These are phyloP conservation scores for Hibiscus tridactylites DNA, from an alignment of 345 rosid species.

Conservation along the genomic window DNA sequence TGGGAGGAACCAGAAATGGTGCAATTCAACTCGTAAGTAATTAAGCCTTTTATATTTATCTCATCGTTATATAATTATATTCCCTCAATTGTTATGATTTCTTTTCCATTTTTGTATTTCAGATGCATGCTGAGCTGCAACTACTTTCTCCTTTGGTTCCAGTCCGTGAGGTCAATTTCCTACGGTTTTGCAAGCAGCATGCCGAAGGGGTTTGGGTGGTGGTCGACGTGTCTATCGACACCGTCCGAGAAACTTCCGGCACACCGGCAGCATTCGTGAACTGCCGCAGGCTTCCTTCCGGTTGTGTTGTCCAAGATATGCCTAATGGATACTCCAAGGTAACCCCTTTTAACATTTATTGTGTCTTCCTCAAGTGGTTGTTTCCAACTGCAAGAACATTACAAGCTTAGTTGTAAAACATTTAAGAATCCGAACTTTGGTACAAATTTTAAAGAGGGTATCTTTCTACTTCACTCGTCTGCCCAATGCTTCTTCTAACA, in stretches of 20 bases:
- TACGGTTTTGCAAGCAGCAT: conserved; percentile 87
- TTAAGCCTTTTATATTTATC: background rate
- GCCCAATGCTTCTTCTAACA: conserved; percentile 43
- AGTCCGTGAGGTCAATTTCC: conserved; percentile 75
- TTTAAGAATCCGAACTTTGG: conserved; percentile 37
- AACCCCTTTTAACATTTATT: conserved; percentile 18
- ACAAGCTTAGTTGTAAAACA: background rate
- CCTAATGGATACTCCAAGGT: conserved; percentile 96
- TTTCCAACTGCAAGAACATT: conserved; percentile 5
- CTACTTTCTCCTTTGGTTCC: conserved; percentile 93
- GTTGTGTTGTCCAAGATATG: conserved; percentile 94
- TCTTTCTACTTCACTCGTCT: conserved; percentile 20
- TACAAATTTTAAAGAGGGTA: conserved; percentile 1
- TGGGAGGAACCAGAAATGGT: conserved; percentile 92
- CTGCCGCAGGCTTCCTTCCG: conserved; percentile 91
- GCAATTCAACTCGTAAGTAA: conserved; percentile 72
- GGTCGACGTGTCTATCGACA: conserved; percentile 83
- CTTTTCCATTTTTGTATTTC: background rate
- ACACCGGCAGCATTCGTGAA: conserved; percentile 30
- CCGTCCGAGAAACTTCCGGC: conserved; percentile 43
- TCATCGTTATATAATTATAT: background rate
- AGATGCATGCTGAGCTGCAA: conserved; percentile 96
- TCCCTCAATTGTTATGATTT: background rate
- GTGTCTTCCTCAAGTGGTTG: conserved; percentile 15
- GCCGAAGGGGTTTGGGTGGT: conserved; percentile 96